Evolutionary conservation across 2,329 filamentous ascomycete species (phyloP).

Genomic region (Penicillium verrucosum): DNA sequence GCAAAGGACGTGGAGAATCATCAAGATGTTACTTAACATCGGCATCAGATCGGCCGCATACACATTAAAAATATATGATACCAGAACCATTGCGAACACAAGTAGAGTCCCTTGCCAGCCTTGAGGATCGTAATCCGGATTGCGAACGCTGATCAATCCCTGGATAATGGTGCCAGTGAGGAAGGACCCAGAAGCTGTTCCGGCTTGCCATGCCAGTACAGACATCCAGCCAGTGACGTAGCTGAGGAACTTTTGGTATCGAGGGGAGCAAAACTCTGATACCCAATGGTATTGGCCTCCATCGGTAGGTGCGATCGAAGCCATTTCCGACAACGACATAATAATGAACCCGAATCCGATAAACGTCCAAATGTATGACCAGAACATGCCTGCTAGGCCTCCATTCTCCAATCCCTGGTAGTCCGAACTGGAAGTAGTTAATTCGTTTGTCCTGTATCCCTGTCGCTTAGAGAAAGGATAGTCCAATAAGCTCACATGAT

Average conservation of each 20-base stretch:
- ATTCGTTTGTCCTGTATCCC: not conserved
- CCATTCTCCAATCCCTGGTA: constrained; percentile 26
- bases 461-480: not conserved
- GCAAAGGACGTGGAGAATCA: constrained; percentile 38
- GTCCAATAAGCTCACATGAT: constrained; percentile 22
- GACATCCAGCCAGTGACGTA: constrained; percentile 54
- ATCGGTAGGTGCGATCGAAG: constrained; percentile 51
- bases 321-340: constrained; percentile 62
- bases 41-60: constrained; percentile 34
- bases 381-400: constrained; percentile 27
- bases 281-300: constrained; percentile 39
- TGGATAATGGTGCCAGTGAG: constrained; percentile 36
- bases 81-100: constrained; percentile 47
- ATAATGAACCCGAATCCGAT: constrained; percentile 66
- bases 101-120: constrained; percentile 47
- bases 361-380: constrained; percentile 46
- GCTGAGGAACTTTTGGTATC: constrained; percentile 52
- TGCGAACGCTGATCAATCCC: constrained; percentile 32
- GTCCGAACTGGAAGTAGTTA: constrained; percentile 17
- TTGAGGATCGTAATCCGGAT: constrained; percentile 24
- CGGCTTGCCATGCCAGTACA: constrained; percentile 51
- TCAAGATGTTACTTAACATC: constrained; percentile 34
- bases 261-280: constrained; percentile 43
- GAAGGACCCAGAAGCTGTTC: constrained; percentile 45
- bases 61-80: constrained; percentile 52